Conservation (phyloP, 768 basidiomycete genomes). For the Lactarius sanguifluus region DNA sequence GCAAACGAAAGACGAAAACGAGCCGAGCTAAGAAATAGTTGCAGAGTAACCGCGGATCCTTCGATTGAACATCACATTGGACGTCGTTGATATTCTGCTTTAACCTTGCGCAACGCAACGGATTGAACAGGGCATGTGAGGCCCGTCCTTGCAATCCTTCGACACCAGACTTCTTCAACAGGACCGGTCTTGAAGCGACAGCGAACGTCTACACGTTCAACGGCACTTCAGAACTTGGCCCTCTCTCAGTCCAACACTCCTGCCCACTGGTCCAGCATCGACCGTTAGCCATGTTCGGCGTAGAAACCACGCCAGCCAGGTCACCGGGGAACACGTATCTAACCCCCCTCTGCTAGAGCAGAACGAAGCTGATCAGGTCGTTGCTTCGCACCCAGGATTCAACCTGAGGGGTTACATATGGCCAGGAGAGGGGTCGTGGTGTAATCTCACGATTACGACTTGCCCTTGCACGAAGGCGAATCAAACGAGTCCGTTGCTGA, state of each 20-base stretch:
- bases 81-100: constrained; percentile 26
- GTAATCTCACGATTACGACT: constrained; percentile 14
- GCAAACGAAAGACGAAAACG: constrained; percentile 35
- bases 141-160: constrained; percentile 22
- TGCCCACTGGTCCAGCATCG: constrained; percentile 21
- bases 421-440: constrained; percentile 21
- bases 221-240: constrained; percentile 25
- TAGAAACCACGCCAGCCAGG: constrained; percentile 13
- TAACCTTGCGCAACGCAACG: constrained; percentile 21
- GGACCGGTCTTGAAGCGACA: constrained; percentile 28
- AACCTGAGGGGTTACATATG: constrained; percentile 11
- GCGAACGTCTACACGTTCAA: constrained; percentile 27
- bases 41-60: constrained; percentile 26
- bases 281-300: constrained; percentile 18
- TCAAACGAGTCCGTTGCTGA: constrained; percentile 29
- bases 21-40: constrained; percentile 26
- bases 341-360: constrained; percentile 11
- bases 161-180: constrained; percentile 28
- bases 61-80: constrained; percentile 19
- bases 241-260: constrained; percentile 28
- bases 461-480: constrained; percentile 27
- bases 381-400: constrained; percentile 18
- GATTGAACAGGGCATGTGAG: constrained; percentile 14
- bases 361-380: constrained; percentile 24
- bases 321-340: constrained; percentile 4